These are phyloP conservation scores for Oryza longistaminata DNA, from an alignment of 176 grass and related monocot species.

Conservation along the genomic window DNA sequence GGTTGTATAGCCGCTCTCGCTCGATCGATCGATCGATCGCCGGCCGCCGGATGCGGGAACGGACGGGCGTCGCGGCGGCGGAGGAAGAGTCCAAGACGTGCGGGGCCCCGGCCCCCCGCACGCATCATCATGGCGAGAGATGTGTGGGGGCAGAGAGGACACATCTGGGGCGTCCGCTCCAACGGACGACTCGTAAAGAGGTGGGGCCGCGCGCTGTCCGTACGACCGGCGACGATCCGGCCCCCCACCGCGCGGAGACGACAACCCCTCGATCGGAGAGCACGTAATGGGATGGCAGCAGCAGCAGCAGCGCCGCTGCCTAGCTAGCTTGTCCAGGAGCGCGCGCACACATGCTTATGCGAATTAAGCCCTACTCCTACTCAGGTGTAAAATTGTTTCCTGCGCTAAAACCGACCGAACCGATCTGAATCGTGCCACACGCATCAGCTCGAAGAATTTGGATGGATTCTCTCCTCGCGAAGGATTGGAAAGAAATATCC, in stretches of 20 bases:
- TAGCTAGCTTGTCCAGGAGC: slow-evolving; percentile 11
- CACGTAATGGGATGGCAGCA: slow-evolving; percentile 6
- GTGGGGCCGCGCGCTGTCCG: slow-evolving; percentile 12
- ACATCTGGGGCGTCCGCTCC: slow-evolving; percentile 35
- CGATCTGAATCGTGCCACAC: no score
- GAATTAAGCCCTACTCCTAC: neutral
- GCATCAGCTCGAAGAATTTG: no score
- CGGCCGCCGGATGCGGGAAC: neutral
- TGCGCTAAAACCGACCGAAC: neutral
- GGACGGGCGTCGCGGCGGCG: neutral
- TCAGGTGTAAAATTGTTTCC: neutral
- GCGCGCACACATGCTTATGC: neutral
- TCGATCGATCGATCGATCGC: neutral
- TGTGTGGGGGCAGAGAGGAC: slow-evolving; percentile 16
- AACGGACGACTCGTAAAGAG: slow-evolving; percentile 31
- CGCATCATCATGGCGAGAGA: neutral
- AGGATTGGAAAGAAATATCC: neutral
- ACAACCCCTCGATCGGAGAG: neutral
- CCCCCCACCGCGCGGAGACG: neutral
- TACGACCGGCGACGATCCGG: slow-evolving; percentile 44
- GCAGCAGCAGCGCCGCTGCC: no score
- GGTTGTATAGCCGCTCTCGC: neutral
- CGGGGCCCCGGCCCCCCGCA: neutral
- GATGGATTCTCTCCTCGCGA: no score
- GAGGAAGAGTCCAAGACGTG: slow-evolving; percentile 14